These are phyloP conservation scores for Trichoderma endophyticum DNA, from an alignment of 2,329 filamentous ascomycete species.

Conservation along the genomic window DNA sequence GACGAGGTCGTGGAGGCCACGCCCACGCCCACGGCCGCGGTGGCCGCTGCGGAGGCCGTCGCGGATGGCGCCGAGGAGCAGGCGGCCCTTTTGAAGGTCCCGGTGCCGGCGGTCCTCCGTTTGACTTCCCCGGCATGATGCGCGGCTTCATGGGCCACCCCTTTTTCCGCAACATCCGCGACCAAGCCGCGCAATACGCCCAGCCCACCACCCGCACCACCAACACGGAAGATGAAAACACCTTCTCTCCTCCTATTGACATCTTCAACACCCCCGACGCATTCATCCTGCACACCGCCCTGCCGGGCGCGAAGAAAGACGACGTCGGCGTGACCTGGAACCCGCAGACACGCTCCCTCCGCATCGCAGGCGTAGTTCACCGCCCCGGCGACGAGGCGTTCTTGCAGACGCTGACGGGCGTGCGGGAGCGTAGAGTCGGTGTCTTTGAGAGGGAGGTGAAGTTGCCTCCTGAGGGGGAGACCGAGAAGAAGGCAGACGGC, in stretches of 20 bases:
- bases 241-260: slow-evolving; percentile 67
- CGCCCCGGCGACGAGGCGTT: slow-evolving; percentile 69
- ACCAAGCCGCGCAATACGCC: slow-evolving; percentile 34
- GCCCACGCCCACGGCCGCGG: slow-evolving; percentile 3
- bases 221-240: slow-evolving; percentile 27
- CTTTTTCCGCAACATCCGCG: slow-evolving; percentile 40
- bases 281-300: slow-evolving; percentile 70
- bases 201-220: neutral
- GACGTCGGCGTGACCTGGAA: slow-evolving; percentile 77
- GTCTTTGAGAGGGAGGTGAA: slow-evolving; percentile 69
- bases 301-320: slow-evolving; percentile 76
- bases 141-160: slow-evolving; percentile 41
- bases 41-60: slow-evolving; percentile 7
- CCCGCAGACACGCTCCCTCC: slow-evolving; percentile 61
- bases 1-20: slow-evolving; percentile 13
- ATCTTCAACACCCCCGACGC: slow-evolving; percentile 65
- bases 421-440: slow-evolving; percentile 66
- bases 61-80: slow-evolving; percentile 18
- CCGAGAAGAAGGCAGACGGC: neutral
- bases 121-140: slow-evolving; percentile 41
- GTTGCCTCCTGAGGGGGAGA: slow-evolving; percentile 46
- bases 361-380: slow-evolving; percentile 69
- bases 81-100: slow-evolving; percentile 22
- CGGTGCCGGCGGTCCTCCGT: slow-evolving; percentile 30
- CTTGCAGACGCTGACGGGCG: slow-evolving; percentile 58